Base-by-base conservation (phyloP, 2,329 filamentous ascomycete genomes). In the Aspergillus texensis region DNA sequence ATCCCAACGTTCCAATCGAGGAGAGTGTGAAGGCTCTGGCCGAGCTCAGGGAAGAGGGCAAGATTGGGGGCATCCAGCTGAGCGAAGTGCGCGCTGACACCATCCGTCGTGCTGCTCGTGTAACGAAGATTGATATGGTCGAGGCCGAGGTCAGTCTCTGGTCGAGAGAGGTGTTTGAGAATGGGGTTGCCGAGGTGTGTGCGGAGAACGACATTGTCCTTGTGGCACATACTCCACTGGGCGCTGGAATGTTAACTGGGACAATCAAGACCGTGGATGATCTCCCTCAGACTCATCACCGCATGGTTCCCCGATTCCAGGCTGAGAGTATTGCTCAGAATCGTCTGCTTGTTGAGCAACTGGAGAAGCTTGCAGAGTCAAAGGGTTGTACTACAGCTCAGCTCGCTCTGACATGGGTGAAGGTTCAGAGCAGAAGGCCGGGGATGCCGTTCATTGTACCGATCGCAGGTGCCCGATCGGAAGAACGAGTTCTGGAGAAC, bases 221-320 rank as follows among this genome's bases (percentile, higher is more conserved):
- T 54, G 78, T 92, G 39, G 90, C 89, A 0, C 93, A 93, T 78
- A 89, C 89, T 56, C 91, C 92, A 1, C 81, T 94, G 0, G 89
- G 90, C 2, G 81, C 85, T 26, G 84, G 84, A 1, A 70, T 89
- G 78, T 74, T 89, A 62, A 84, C 85, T 0, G 85, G 85, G 0
- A 72, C 82, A 64, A 80, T 86, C 70, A 84, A 81, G 71, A 79
- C 73, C 9, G 65, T 70, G 2, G 80, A 84, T 2, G 89, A 91
- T 68, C 77, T 91, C 48, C 82, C 83, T 2, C 77, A 85, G 56
- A 79, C 80, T 34, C 69, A 80, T 52, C 59, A 69, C 21, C 71
- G 82, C 0, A 21, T 32, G 4, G 68, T 69, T 26, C 89, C 89
- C 6, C 83, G 88, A 24, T 92, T 91, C 77, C 83, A 86, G 65